phyloP scores from a whole-genome alignment of 2,329 filamentous ascomycete species.

The Orbilia ellipsospora region DNA sequence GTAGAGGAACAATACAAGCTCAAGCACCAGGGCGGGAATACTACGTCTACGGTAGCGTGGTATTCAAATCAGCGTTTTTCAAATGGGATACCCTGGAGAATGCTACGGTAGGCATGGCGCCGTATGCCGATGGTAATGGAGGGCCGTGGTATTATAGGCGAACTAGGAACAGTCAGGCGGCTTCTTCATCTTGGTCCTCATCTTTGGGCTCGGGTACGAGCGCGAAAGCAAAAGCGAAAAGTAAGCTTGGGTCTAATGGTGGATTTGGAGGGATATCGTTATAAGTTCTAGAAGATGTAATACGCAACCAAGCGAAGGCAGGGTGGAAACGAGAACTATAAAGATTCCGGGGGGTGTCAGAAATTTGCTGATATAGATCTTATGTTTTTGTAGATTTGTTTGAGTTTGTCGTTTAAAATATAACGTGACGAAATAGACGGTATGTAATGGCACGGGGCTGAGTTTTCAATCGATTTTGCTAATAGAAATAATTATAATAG shows the following conservation, averaged over 20 bases:
- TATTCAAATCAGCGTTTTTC: slow-evolving; percentile 51
- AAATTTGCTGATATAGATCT: too few species aligned
- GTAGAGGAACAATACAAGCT: slow-evolving; percentile 41
- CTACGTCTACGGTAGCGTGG: slow-evolving; percentile 34
- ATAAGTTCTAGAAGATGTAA: not conserved
- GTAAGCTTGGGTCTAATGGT: not conserved
- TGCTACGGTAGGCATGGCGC: slow-evolving; percentile 47
- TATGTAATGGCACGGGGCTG: too few species aligned
- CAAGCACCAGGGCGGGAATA: slow-evolving; percentile 26
- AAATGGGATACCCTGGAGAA: slow-evolving; percentile 51
- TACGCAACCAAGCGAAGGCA: too few species aligned
- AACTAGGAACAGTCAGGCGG: slow-evolving; percentile 16
- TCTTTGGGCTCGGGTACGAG: not conserved
- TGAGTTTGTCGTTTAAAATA: too few species aligned
- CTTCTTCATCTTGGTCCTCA: not conserved
- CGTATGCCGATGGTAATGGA: slow-evolving; percentile 20
- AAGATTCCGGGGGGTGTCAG: too few species aligned
- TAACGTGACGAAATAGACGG: too few species aligned
- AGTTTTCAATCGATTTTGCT: too few species aligned
- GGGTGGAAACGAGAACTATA: too few species aligned
- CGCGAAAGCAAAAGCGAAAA: too few species aligned
- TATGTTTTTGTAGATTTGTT: too few species aligned
- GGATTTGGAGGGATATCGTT: not conserved
- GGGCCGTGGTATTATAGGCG: slow-evolving; percentile 28
- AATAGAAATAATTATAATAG: not conserved